Conservation (phyloP, 2,329 filamentous ascomycete species). For the Cryphonectria japonica region DNA sequence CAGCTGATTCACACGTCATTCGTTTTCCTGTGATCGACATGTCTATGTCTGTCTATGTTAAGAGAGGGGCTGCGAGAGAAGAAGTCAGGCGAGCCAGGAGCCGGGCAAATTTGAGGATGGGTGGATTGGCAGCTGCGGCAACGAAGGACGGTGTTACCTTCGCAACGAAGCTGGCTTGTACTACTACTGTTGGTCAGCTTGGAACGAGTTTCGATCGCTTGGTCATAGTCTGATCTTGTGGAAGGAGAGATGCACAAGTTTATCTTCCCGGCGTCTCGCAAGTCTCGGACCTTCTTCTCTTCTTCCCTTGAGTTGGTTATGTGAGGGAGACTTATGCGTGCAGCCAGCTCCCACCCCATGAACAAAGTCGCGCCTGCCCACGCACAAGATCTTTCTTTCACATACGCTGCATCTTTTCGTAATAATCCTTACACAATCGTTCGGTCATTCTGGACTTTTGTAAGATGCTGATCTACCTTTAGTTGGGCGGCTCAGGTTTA, state of each 20-base stretch:
- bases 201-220: slow-evolving; percentile 18
- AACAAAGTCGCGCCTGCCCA: slow-evolving; percentile 18
- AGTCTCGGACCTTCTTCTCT: slow-evolving; percentile 13
- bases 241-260: slow-evolving; percentile 16
- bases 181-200: slow-evolving; percentile 7
- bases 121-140: slow-evolving; percentile 5
- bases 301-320: background rate
- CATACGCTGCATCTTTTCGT: slow-evolving; percentile 10
- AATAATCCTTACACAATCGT: background rate
- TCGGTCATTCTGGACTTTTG: slow-evolving; percentile 6
- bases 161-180: slow-evolving; percentile 13
- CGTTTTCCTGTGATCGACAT: slow-evolving; percentile 2
- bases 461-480: slow-evolving; percentile 26
- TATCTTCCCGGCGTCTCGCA: slow-evolving; percentile 21
- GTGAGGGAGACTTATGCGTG: slow-evolving; percentile 3
- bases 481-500: slow-evolving; percentile 4
- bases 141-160: slow-evolving; percentile 3
- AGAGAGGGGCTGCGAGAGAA: background rate
- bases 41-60: background rate
- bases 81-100: background rate
- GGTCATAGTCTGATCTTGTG: slow-evolving; percentile 10
- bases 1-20: slow-evolving; percentile 21
- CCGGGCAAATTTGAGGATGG: background rate
- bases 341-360: slow-evolving; percentile 2
- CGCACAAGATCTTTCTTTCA: slow-evolving; percentile 10